Evolutionary conservation across 352 stramenopile genomes (phyloP), one percentile per base, ranked within the genome.

Genomic region (Phytophthora pluvialis): DNA sequence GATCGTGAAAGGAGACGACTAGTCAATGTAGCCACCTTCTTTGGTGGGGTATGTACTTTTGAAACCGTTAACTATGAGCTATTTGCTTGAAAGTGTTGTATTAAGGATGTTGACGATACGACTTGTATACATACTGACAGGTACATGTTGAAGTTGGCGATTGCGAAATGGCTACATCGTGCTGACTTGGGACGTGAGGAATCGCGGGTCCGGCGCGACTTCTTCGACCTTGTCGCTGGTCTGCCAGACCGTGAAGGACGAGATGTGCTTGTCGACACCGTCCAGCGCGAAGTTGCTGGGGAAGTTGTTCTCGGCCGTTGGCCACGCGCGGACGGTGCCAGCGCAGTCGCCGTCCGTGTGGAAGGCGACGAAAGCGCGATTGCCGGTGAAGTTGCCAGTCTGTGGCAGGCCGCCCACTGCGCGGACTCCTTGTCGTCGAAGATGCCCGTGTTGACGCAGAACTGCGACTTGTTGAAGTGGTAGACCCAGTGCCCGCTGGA

Each of bases 1-100:
- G 18, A 52, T 52, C 45, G 29, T 55, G 47, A 55, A 43, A 44
- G 18, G 47, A 9, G 32, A 18, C 16, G 31, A 44, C 35, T 55
- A 18, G 3, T 31, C 18, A 7, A 8, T 54, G 31, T 54, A 55
- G 16, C 31, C 47, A 44, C 44, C 21, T 31, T 9, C 32, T 31
- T 55, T 32, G 5, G 3, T 9, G 25, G 16, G 31, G 11, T 42
- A 55, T 44, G 25, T 44, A 11, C 1, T 32, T 44, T 55, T n/a
- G n/a, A n/a, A n/a, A n/a, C n/a, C n/a, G n/a, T n/a, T n/a, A n/a
- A n/a, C n/a, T n/a, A n/a, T n/a, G n/a, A n/a, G n/a, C n/a, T n/a
- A n/a, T 7, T 49, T 16, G 43, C 1, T 21, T 21, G 15, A 33
- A 39, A 33, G n/a, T n/a, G n/a, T n/a, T 35, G 26, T 39, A 53